A percentile compares a stretch with the other conserved stretches of the same genome.
These are phyloP conservation scores for Lasiosphaeria ovina DNA, from an alignment of 495 filamentous ascomycete genomes.

Conservation along the genomic window DNA sequence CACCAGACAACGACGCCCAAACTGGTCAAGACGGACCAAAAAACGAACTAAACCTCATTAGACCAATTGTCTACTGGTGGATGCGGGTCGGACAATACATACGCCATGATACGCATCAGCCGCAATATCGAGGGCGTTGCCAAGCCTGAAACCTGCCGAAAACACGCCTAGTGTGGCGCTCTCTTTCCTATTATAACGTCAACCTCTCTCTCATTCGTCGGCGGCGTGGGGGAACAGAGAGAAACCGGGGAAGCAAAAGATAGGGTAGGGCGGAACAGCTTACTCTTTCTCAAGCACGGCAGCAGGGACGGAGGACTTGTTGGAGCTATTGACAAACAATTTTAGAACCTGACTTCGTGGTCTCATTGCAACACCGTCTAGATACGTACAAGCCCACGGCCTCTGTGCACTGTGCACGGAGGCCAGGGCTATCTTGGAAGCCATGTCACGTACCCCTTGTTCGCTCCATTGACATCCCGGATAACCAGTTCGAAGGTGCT, in stretches of 20 bases:
- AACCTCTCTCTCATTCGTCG: slow-evolving; percentile 2
- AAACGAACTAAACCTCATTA: slow-evolving; percentile 66
- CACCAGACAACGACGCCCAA: slow-evolving; percentile 91
- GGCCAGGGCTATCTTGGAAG: slow-evolving; percentile 70
- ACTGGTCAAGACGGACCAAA: slow-evolving; percentile 92
- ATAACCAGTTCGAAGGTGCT: slow-evolving; percentile 84
- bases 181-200: slow-evolving; percentile 61
- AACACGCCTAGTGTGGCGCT: slow-evolving; percentile 70
- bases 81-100: slow-evolving; percentile 29
- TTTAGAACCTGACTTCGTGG: slow-evolving; percentile 38
- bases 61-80: background rate
- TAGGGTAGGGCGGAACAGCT: slow-evolving; percentile 20
- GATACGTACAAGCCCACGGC: slow-evolving; percentile 27
- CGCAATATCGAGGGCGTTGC: slow-evolving; percentile 71
- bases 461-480: slow-evolving; percentile 82
- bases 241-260: background rate
- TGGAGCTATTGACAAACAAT: slow-evolving; percentile 34
- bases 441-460: slow-evolving; percentile 99
- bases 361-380: slow-evolving; percentile 39
- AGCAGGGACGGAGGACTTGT: slow-evolving; percentile 65
- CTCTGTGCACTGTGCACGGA: slow-evolving; percentile 19
- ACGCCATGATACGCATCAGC: slow-evolving; percentile 94
- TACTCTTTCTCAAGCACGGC: slow-evolving; percentile 87
- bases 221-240: too few species aligned
- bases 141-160: slow-evolving; percentile 68